Evolutionary conservation across 495 filamentous ascomycete species (phyloP).

Genomic region (Trichoderma virens): DNA sequence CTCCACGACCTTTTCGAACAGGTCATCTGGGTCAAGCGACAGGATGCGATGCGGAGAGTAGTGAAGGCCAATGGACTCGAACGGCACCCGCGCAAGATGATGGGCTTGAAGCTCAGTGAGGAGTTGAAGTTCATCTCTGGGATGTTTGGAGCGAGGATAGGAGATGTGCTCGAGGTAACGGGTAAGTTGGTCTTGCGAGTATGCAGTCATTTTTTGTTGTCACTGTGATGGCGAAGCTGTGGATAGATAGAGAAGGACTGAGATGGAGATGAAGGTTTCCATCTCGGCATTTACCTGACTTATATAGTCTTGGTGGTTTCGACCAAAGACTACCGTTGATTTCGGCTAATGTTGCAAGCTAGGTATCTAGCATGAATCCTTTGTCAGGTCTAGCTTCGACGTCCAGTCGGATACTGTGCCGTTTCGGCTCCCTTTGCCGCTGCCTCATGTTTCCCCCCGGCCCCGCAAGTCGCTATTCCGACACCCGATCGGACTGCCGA

Average conservation of each 20-base stretch:
- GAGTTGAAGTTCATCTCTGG: slow-evolving; percentile 18
- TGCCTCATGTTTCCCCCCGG: no score
- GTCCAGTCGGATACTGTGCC: no score
- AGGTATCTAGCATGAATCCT: no score
- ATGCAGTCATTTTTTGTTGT: slow-evolving; percentile 18
- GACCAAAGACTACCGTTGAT: no score
- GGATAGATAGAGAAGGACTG: background rate
- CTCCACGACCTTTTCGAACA: slow-evolving; percentile 59
- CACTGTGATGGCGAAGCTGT: background rate
- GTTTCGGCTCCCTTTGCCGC: no score
- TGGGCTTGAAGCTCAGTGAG: slow-evolving; percentile 36
- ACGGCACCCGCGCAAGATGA: slow-evolving; percentile 56
- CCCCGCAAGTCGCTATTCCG: no score
- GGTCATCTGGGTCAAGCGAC: slow-evolving; percentile 45
- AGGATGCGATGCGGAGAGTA: slow-evolving; percentile 43
- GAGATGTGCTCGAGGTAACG: slow-evolving; percentile 41
- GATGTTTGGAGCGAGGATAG: slow-evolving; percentile 10
- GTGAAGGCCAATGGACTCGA: slow-evolving; percentile 56
- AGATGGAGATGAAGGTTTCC: background rate
- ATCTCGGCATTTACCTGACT: no score
- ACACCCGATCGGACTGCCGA: no score
- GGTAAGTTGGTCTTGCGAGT: slow-evolving; percentile 20
- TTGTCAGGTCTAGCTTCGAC: no score
- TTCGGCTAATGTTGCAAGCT: no score
- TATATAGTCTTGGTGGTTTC: no score